These are phyloP conservation scores for Entoloma clypeatum DNA, from an alignment of 1,284 basidiomycete genomes.

Conservation along the genomic window DNA sequence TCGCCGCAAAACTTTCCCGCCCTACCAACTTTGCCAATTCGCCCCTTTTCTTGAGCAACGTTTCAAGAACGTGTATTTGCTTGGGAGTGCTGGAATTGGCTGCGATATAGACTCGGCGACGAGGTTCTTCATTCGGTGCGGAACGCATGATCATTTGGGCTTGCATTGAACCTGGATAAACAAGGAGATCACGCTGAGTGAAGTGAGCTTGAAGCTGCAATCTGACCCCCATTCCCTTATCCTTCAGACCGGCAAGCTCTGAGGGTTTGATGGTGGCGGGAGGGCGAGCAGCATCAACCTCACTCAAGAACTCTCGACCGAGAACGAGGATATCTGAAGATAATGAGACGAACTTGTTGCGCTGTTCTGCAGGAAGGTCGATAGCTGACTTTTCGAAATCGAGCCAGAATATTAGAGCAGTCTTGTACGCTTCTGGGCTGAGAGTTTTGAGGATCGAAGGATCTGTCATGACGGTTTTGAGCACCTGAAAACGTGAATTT, in stretches of 20 bases:
- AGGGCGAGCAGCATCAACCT: conserved; percentile 54
- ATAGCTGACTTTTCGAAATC: conserved; percentile 99
- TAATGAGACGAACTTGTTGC: conserved; percentile 82
- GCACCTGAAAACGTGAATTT: conserved; percentile 41
- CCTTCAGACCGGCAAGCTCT: conserved; percentile 66
- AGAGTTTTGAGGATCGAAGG: conserved; percentile 57
- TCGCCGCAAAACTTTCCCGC: conserved; percentile 76
- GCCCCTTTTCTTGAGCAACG: conserved; percentile 70
- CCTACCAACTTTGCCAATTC: conserved; percentile 82
- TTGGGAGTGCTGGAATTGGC: conserved; percentile 66
- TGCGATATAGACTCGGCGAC: conserved; percentile 77
- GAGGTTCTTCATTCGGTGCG: conserved; percentile 77
- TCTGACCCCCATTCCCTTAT: conserved; percentile 63
- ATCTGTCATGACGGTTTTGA: conserved; percentile 63
- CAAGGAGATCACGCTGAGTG: conserved; percentile 65
- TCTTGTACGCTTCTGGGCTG: conserved; percentile 68
- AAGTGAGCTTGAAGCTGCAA: conserved; percentile 70
- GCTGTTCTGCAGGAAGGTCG: conserved; percentile 74
- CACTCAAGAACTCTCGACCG: conserved; percentile 82
- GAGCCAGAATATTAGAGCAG: conserved; percentile 90
- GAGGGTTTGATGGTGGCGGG: conserved; percentile 64
- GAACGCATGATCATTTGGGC: conserved; percentile 91
- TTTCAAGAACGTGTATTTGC: conserved; percentile 73
- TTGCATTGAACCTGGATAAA: conserved; percentile 83
- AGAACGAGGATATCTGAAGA: conserved; percentile 92